Evolutionary conservation across 495 filamentous ascomycete species (phyloP), one percentile per base, ranked within the genome.

Genomic region (Aspergillus diversus): DNA sequence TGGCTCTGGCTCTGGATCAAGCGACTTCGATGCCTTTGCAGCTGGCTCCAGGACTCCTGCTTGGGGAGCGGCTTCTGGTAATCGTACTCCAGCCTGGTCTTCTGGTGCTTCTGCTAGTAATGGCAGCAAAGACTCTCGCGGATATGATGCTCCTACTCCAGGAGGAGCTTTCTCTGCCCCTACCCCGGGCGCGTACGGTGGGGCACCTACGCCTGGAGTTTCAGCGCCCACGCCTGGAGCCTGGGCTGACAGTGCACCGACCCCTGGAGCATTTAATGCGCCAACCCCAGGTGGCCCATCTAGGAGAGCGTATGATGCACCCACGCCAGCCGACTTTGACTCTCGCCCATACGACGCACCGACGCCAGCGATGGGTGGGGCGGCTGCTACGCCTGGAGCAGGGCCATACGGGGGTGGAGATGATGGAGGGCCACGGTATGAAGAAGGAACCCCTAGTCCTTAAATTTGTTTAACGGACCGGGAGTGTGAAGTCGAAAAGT

Each of bases 171-270:
- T 81, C 60, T 79, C 79, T 31, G 83, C 81, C 15, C 81, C 81
- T 43, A 84, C 82, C 0, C 82, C 83, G 0, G 74, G 77, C 9
- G 80, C 75, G 35, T 81, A 78, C 33, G 73, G 67, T 39, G 70
- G 83, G 34, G 90, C 91, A 12, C 90, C 92, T 15, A 93, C 90
- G 0, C 90, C 90, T 0, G 88, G 84, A 37, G 86, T 81, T 59
- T 89, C 87, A 46, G 91, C 92, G 1, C 90, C 93, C 0, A 97
- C 93, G 0, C 93, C 93, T 0, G 89, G 91, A 46, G 80, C 73
- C n/a, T 83, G 80, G 66, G 85, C 88, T 0, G 82, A 86, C 68
- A 87, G 84, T 66, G 84, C 84, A 4, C 86, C 86, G 17, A 89
- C 86, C 9, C 86, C 86, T 55, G 86, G 84, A 48, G 87, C 84